A percentile compares a stretch with the other conserved stretches of the same genome.
These are phyloP conservation scores for Penicillium paneum DNA, from an alignment of 2,329 filamentous ascomycete genomes.

Conservation along the genomic window DNA sequence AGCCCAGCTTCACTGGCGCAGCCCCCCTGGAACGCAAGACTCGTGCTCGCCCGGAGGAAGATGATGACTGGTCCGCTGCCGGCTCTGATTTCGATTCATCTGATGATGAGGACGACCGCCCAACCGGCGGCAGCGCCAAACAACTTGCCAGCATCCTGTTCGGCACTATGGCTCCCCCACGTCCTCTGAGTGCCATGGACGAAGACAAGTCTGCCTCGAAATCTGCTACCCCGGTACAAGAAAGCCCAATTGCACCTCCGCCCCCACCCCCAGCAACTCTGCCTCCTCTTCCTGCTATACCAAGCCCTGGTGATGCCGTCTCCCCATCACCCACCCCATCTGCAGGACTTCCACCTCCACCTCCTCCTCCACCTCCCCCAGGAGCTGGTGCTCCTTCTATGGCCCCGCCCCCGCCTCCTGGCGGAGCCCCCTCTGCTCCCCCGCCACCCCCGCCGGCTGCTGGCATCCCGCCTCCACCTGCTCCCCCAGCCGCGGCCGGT, in stretches of 20 bases:
- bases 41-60: conserved; percentile 58
- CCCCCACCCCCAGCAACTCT: conserved; percentile 50
- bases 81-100: conserved; percentile 74
- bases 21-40: conserved; percentile 49
- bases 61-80: conserved; percentile 76
- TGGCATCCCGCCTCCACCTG: conserved; percentile 38
- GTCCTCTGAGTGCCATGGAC: conserved; percentile 79
- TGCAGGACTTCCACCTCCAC: conserved; percentile 33
- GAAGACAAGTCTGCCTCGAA: conserved; percentile 57
- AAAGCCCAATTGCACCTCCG: conserved; percentile 36
- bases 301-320: conserved; percentile 21
- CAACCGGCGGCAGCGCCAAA: conserved; percentile 78
- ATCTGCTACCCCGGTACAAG: conserved; percentile 45
- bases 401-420: conserved; percentile 40
- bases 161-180: conserved; percentile 91
- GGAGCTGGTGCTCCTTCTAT: conserved; percentile 44
- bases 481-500: conserved; percentile 54
- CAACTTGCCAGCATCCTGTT: conserved; percentile 93
- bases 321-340: conserved; percentile 30
- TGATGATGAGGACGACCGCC: conserved; percentile 69
- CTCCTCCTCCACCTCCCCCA: conserved; percentile 36
- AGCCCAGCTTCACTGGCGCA: conserved; percentile 51
- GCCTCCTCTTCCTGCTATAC: conserved; percentile 29
- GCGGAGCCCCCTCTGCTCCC: conserved; percentile 27
- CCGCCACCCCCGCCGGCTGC: conserved; percentile 41